These are phyloP conservation scores for Paraglomus brasilianum DNA, from an alignment of 192 early-diverging fungal genomes.

Conservation along the genomic window DNA sequence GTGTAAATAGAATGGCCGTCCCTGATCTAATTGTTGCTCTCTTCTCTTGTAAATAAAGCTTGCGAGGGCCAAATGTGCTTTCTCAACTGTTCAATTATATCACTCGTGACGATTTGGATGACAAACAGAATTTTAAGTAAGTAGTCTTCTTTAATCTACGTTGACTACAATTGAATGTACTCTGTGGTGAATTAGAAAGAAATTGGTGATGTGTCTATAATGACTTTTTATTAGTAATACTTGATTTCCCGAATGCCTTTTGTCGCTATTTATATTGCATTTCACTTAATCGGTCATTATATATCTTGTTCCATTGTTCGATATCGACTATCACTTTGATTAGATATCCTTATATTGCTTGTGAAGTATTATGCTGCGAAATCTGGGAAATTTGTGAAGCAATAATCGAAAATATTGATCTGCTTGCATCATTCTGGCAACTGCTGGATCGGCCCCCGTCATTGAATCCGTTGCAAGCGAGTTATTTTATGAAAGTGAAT, in stretches of 20 bases:
- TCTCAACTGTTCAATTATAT: slow-evolving; percentile 80
- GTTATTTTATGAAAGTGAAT: slow-evolving; percentile 91
- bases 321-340: background rate
- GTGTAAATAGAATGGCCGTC: background rate
- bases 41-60: slow-evolving; percentile 45
- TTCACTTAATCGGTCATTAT: background rate
- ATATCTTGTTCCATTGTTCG: slow-evolving; percentile 9
- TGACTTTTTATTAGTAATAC: background rate
- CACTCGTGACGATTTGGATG: slow-evolving; percentile 80
- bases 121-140: slow-evolving; percentile 76
- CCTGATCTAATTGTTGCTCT: slow-evolving; percentile 1
- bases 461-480: slow-evolving; percentile 79
- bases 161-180: too few species aligned
- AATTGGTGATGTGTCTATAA: too few species aligned
- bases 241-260: background rate
- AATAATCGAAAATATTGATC: slow-evolving; percentile 63
- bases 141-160: background rate
- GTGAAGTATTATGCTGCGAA: slow-evolving; percentile 78
- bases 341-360: slow-evolving; percentile 82
- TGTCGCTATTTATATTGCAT: background rate
- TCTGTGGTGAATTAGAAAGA: too few species aligned
- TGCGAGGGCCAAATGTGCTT: slow-evolving; percentile 73
- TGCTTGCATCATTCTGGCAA: slow-evolving; percentile 84
- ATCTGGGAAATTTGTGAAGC: slow-evolving; percentile 78
- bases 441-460: slow-evolving; percentile 75